Base-by-base conservation (phyloP, 2,329 filamentous ascomycete species). In the Alternaria hordeiaustralica region DNA sequence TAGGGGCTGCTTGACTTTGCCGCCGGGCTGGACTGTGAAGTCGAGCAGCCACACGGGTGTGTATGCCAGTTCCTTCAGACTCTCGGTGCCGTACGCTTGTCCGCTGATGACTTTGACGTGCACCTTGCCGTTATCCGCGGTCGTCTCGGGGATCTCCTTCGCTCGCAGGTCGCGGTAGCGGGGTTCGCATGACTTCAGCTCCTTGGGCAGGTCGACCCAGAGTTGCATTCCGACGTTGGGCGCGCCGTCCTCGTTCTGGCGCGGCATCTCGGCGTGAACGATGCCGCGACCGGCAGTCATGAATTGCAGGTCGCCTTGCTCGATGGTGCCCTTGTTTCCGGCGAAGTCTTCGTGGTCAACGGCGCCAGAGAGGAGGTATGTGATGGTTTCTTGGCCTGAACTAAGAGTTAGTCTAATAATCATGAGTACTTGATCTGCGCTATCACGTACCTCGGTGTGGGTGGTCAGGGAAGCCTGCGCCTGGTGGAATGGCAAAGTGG, bases 1-100 rank as follows among this genome's bases (percentile, higher is more conserved):
- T 3, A 98, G 77, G 6, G 87, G 80, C 82, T 98, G 95, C 21
- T 84, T 85, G 69, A 98, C 84, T 63, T 85, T 88, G 50, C 92
- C 94, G 57, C 95, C 95, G 0, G 94, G 94, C 73, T 88, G 83
- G 57, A 98, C 87, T 20, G 87, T 89, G 55, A 97, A 84, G 78
- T 98, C 95, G 47, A 98, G 85, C 66, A 97, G 86, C 95, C 95
- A 98, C n/a, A 98, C 94, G 0, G 96, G 96, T 2, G 95, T 98
- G 81, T 98, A 97, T 13, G 95, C 94, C 47, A 98, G 84, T 75
- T 98, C 94, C 77, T 95, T 89, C 57, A 97, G 88, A 13, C 90
- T 93, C 76, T 97, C 94, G 56, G 96, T 88, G 47, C 93, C 94
- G 74, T 94, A 90, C 58, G 89, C 90, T 77, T 91, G 89, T 20